Percentiles rank a stretch among this genome's conserved stretches.
phyloP scores from a whole-genome alignment of 345 rosid genomes.

The Melaleuca alternifolia region DNA sequence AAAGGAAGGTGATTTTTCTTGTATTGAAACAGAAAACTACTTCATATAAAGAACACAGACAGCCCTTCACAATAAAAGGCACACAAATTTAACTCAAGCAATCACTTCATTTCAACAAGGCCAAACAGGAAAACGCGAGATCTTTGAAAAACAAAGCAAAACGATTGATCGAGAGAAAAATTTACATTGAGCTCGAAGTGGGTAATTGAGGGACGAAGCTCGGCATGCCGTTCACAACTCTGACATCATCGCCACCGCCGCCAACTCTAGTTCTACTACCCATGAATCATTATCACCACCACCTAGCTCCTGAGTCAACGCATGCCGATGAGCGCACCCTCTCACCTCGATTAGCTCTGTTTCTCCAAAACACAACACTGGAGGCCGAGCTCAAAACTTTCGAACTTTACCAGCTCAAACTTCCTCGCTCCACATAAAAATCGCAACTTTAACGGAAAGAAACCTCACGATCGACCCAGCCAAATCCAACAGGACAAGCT shows the following conservation, averaged over 20 bases:
- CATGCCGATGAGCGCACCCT: not conserved
- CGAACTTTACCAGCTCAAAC: not conserved
- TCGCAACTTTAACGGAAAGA: not conserved
- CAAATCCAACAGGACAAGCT: not conserved
- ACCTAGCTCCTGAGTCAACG: not conserved
- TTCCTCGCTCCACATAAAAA: not conserved
- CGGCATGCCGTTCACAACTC: constrained; percentile 1
- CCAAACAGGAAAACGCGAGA: not conserved
- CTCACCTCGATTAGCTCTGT: not conserved
- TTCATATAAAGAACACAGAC: not conserved
- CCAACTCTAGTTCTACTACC: not conserved
- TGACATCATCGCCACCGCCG: not conserved
- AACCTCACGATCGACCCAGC: not conserved
- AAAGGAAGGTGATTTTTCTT: not conserved
- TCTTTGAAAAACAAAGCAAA: not conserved
- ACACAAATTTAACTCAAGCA: not conserved
- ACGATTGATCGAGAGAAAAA: not conserved
- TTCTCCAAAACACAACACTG: not conserved
- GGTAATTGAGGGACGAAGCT: constrained; percentile 1
- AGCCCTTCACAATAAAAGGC: not conserved
- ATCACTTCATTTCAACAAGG: not conserved
- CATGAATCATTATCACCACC: not conserved
- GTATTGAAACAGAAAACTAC: not conserved
- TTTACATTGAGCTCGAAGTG: not conserved
- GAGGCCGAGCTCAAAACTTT: not conserved